Conservation (phyloP, 2,329 filamentous ascomycete species). For the Botrytis cinerea region DNA sequence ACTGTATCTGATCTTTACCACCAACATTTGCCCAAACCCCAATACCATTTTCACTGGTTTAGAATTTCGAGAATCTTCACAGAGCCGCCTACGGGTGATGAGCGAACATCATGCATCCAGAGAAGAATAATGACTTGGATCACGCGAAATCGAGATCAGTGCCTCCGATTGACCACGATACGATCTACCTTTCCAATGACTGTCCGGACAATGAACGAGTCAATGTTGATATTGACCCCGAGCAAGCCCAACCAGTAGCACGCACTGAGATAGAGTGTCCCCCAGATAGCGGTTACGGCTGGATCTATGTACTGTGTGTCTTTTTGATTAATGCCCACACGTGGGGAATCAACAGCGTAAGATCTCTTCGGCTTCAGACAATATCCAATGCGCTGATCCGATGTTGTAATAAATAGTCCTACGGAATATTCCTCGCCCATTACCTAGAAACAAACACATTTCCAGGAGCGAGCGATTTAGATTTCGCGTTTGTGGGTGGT, state of each 20-base stretch:
- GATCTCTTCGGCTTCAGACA: not conserved
- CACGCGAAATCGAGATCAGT: not conserved
- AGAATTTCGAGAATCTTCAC: not conserved
- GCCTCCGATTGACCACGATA: not conserved
- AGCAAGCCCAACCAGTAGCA: not conserved
- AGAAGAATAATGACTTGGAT: not conserved
- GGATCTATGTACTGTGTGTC: not conserved
- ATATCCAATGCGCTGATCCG: not conserved
- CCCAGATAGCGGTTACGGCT: not conserved
- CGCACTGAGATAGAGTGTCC: not conserved
- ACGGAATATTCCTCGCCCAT: not conserved
- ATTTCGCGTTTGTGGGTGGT: not conserved
- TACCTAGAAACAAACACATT: not conserved
- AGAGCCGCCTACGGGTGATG: not conserved
- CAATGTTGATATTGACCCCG: not conserved
- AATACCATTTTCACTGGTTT: not conserved
- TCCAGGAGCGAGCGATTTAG: not conserved
- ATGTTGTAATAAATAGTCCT: not conserved
- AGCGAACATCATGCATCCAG: not conserved
- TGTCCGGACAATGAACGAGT: not conserved
- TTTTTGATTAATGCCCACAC: not conserved
- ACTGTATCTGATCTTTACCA: not conserved
- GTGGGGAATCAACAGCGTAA: not conserved
- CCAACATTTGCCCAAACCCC: fast-evolving
- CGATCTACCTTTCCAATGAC: not conserved